Percentiles rank a stretch among this genome's conserved stretches.
Evolutionary conservation across 257 asterid species (phyloP).

Genomic region (Schizonepeta tenuifolia): DNA sequence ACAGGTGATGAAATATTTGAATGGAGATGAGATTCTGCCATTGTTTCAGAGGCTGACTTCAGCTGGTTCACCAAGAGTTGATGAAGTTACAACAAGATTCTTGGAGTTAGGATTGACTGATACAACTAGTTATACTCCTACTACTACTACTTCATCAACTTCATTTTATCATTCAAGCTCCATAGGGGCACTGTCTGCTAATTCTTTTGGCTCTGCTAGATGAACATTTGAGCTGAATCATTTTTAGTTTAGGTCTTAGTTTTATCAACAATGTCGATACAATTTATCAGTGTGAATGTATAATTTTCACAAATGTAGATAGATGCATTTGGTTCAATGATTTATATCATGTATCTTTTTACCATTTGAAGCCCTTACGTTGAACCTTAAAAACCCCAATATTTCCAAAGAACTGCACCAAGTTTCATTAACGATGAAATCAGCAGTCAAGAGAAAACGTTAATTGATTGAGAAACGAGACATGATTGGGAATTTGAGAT

Average conservation of each 20-base stretch:
- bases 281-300: background rate
- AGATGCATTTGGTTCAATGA: background rate
- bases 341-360: background rate
- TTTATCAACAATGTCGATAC: background rate
- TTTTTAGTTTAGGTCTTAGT: background rate
- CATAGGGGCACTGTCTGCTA: conserved; percentile 43
- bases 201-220: conserved; percentile 52
- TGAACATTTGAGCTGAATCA: conserved; percentile 19
- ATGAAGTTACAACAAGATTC: conserved; percentile 45
- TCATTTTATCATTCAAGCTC: conserved; percentile 36
- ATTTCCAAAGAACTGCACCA: too few relatives aligned
- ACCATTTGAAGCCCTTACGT: background rate
- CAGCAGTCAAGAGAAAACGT: too few relatives aligned
- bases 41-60: conserved; percentile 42
- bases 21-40: conserved; percentile 52
- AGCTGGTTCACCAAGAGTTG: conserved; percentile 45
- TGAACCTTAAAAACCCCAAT: too few relatives aligned
- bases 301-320: background rate
- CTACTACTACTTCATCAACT: conserved; percentile 24
- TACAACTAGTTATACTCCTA: conserved; percentile 25
- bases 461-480: too few relatives aligned
- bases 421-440: too few relatives aligned
- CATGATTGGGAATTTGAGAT: too few relatives aligned
- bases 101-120: conserved; percentile 40
- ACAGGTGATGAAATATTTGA: conserved; percentile 51